Evolutionary conservation across 1,284 basidiomycete species (phyloP), one percentile per base, ranked within the genome.

Genomic region (Cutaneotrichosporon mucoides): DNA sequence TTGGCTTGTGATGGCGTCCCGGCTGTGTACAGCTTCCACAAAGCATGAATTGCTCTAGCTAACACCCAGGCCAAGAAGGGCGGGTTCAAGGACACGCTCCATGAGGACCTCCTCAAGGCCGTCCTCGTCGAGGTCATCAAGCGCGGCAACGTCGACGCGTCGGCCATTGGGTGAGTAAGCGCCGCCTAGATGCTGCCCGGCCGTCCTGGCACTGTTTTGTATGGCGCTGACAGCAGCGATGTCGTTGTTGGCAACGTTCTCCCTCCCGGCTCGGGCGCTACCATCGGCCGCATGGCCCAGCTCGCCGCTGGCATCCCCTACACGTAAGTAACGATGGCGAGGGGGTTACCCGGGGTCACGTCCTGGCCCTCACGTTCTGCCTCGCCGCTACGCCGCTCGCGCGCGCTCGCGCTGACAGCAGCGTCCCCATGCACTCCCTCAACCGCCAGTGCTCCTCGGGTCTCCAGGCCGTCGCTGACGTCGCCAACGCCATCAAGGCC

Each of bases 381-480:
- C 7, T n/a, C 36, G n/a, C 0, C 24, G 10, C 16, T 8, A 49
- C 12, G 9, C 24, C 24, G 24, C 7, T 9, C 44, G 33, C 15
- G 13, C 24, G 6, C 12, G 35, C 37, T 35, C 37, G 16, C 10
- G n/a, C 53, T 55, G 15, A 60, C 55, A 24, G 10, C 37, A 78
- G 76, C 8, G 81, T 86, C 3, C 79, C 90, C 24, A 79, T 98
- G 77, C 88, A 89, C 80, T 95, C 94, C 12, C 83, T 97, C 66
- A 98, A 99, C 82, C 83, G 95, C 57, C 92, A 95, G 76, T 99
- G 95, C 80, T 95, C 92, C 1, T 92, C 89, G 37, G 93, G 94
- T 64, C 83, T 99, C 53, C 86, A 89, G 40, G 88, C 92, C 37
- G 85, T 96, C 64, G 89, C 87, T 78, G 72, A 91, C 79, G 92